Evolutionary conservation across 2,329 filamentous ascomycete genomes (phyloP).

Genomic region (Talaromyces sp.): DNA sequence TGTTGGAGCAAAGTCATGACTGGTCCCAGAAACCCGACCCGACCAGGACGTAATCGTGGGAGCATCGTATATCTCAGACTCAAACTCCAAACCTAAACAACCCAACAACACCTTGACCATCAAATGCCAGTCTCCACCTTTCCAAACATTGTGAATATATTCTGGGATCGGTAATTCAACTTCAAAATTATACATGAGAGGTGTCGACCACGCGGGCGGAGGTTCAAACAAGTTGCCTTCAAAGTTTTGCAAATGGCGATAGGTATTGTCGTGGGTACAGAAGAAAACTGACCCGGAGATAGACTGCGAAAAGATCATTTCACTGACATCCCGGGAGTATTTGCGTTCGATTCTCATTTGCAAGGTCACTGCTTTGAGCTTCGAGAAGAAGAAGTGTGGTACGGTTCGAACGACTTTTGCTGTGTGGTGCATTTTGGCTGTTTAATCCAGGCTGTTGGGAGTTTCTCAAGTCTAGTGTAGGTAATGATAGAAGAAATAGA

Average conservation of each 20-base stretch:
- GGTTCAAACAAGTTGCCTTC: neutral
- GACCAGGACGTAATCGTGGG: neutral
- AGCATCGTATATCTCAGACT: neutral
- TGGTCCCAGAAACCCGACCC: too few species aligned
- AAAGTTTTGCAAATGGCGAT: neutral
- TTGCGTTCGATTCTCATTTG: neutral
- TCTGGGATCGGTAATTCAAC: neutral
- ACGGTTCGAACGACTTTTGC: neutral
- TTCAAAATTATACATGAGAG: neutral
- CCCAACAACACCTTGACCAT: neutral
- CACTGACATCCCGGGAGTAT: neutral
- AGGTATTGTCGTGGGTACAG: neutral
- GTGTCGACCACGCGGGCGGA: too few species aligned
- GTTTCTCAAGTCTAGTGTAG: neutral
- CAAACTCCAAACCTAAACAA: neutral
- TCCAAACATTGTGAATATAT: neutral
- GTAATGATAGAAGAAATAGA: too few species aligned
- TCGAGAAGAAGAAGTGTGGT: too few species aligned
- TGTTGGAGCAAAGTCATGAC: too few species aligned
- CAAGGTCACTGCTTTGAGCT: neutral
- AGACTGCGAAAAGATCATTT: neutral
- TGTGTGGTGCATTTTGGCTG: neutral
- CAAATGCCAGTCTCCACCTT: neutral
- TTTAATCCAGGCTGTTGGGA: neutral
- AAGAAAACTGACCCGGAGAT: neutral